A percentile compares a stretch with the other conserved stretches of the same genome.
Evolutionary conservation across 805 yeast species (phyloP).

Genomic region (Diddensiella transvaalensis): DNA sequence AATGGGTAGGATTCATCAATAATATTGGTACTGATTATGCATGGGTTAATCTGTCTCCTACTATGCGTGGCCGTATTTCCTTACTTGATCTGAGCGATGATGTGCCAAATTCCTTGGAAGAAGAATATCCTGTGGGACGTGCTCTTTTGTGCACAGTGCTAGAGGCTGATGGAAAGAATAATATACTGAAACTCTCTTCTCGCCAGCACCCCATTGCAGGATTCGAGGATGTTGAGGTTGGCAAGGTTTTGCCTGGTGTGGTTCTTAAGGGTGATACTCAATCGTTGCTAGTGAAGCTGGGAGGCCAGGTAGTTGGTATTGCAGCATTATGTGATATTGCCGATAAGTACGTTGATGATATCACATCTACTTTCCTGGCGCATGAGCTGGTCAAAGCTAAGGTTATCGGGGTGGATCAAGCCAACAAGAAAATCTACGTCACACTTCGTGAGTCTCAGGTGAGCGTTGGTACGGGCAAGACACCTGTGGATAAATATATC

Average conservation of each 20-base stretch:
- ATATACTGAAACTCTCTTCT: slow-evolving; percentile 47
- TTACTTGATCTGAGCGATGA: slow-evolving; percentile 61
- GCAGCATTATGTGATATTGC: slow-evolving; percentile 21
- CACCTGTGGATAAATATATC: slow-evolving; percentile 52
- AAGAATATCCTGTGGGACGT: slow-evolving; percentile 66
- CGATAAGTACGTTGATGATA: slow-evolving; percentile 23
- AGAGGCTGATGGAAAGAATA: slow-evolving; percentile 51
- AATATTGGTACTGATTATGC: slow-evolving; percentile 56
- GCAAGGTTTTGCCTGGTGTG: slow-evolving; percentile 17
- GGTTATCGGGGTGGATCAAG: slow-evolving; percentile 40
- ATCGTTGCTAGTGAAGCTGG: slow-evolving; percentile 19
- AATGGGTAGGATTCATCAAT: slow-evolving; percentile 60
- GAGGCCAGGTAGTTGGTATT: slow-evolving; percentile 31
- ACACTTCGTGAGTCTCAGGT: slow-evolving; percentile 52
- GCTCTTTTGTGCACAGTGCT: slow-evolving; percentile 59
- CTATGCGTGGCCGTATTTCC: slow-evolving; percentile 62
- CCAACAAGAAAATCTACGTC: slow-evolving; percentile 54
- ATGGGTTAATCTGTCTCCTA: slow-evolving; percentile 70
- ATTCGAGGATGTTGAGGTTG: slow-evolving; percentile 19
- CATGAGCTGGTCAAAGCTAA: slow-evolving; percentile 23
- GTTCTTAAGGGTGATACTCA: slow-evolving; percentile 37
- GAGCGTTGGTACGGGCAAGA: slow-evolving; percentile 37
- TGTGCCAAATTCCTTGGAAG: slow-evolving; percentile 41
- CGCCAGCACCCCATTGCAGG: slow-evolving; percentile 35
- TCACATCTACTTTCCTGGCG: slow-evolving; percentile 13